phyloP scores from a whole-genome alignment of 257 asterid genomes.

The Solanum sitiens region DNA sequence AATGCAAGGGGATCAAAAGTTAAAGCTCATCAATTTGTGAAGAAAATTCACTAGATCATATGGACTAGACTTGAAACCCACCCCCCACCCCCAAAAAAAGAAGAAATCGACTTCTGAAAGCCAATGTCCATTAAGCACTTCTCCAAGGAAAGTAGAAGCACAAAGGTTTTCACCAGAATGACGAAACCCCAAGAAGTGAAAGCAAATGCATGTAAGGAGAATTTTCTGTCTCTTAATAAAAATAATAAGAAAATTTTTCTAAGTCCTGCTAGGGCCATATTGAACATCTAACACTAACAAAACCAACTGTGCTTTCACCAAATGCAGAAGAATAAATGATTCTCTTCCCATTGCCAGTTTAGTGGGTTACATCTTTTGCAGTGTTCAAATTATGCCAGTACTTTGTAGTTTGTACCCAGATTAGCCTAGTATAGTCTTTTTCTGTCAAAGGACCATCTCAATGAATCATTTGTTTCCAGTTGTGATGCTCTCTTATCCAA shows the following conservation, averaged over 20 bases:
- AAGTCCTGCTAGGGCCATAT: background rate
- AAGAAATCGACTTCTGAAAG: background rate
- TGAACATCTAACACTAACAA: background rate
- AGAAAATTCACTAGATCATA: background rate
- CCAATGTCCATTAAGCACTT: background rate
- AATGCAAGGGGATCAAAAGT: background rate
- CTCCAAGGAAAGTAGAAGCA: background rate
- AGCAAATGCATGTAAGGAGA: background rate
- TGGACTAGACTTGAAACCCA: background rate
- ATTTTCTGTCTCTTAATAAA: background rate
- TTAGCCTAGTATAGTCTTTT: background rate
- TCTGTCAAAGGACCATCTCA: background rate
- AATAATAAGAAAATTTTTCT: background rate
- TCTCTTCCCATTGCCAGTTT: background rate
- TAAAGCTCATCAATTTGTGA: background rate
- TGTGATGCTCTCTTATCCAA: background rate
- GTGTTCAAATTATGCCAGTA: background rate
- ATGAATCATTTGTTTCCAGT: background rate
- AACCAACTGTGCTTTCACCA: background rate
- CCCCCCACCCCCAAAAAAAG: background rate
- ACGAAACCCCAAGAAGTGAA: background rate
- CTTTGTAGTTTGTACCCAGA: background rate
- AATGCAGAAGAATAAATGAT: background rate
- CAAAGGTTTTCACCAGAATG: background rate
- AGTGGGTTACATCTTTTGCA: background rate